phyloP scores from a whole-genome alignment of 139 green algal genomes.

The Auxenochlorella pyrenoidosa region DNA sequence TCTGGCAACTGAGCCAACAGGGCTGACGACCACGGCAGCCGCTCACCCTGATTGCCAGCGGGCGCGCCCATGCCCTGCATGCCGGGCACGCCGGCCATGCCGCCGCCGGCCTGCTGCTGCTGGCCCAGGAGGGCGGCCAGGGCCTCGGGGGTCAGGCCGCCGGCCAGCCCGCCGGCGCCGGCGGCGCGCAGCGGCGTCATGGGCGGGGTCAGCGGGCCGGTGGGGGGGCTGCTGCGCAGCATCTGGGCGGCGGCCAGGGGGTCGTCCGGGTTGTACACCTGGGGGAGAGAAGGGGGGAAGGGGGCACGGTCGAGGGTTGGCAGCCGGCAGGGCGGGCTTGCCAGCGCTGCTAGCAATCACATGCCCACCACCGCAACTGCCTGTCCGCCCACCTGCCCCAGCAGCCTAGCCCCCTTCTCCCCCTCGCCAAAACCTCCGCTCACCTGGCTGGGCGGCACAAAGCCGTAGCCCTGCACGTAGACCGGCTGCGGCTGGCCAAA shows the following conservation, averaged over 20 bases:
- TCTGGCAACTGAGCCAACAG: no score
- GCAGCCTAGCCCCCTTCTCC: no score
- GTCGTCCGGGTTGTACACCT: constrained; percentile 46
- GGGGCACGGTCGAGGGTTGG: not conserved
- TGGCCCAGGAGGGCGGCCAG: constrained; percentile 33
- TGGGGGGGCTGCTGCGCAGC: constrained; percentile 37
- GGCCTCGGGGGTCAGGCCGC: constrained; percentile 21
- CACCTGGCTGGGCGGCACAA: constrained; percentile 64
- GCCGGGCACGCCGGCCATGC: not conserved
- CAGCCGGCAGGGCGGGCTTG: not conserved
- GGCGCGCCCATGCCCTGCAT: not conserved
- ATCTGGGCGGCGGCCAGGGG: constrained; percentile 23
- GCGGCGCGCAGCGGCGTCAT: constrained; percentile 43
- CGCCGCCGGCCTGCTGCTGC: not conserved
- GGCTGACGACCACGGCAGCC: no score
- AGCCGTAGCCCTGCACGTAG: constrained; percentile 66
- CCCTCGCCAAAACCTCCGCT: not conserved
- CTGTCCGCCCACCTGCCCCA: no score
- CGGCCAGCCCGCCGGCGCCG: not conserved
- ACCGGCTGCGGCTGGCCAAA: constrained; percentile 44
- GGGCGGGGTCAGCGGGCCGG: constrained; percentile 44
- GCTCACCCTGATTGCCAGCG: not conserved
- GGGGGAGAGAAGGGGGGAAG: not conserved
- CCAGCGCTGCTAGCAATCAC: no score
- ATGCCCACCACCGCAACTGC: no score